Percentiles rank a stretch among this genome's conserved stretches.
phyloP scores from a whole-genome alignment of 768 basidiomycete species.

The Boletus rubescentipes region DNA sequence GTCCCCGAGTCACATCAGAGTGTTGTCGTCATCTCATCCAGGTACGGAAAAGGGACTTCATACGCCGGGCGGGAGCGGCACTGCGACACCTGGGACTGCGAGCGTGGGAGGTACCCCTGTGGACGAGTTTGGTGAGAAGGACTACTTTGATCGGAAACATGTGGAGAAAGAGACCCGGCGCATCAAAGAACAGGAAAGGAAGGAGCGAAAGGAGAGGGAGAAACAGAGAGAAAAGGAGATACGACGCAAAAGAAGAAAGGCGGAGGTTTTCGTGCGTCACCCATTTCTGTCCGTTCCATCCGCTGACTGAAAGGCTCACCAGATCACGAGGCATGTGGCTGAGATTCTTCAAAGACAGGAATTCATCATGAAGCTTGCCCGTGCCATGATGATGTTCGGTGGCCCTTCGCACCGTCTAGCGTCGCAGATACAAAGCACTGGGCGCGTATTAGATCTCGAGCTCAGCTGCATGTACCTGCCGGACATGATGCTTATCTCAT shows the following conservation, averaged over 20 bases:
- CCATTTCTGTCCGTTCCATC: background rate
- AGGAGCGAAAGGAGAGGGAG: constrained; percentile 39
- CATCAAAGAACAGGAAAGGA: constrained; percentile 23
- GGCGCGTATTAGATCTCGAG: constrained; percentile 72
- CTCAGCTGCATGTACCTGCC: constrained; percentile 74
- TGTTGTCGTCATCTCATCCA: constrained; percentile 12
- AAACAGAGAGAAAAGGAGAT: constrained; percentile 34
- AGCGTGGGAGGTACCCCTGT: constrained; percentile 21
- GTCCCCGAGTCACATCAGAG: constrained; percentile 13
- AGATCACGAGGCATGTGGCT: constrained; percentile 85
- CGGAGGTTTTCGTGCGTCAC: constrained; percentile 68
- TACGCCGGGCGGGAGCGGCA: constrained; percentile 18
- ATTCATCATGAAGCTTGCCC: constrained; percentile 80
- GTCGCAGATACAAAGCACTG: constrained; percentile 77
- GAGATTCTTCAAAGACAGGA: constrained; percentile 79
- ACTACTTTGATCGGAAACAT: constrained; percentile 33
- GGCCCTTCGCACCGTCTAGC: constrained; percentile 81
- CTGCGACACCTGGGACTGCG: constrained; percentile 13
- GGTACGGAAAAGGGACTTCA: constrained; percentile 1
- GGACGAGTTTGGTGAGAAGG: constrained; percentile 23
- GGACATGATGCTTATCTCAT: constrained; percentile 75
- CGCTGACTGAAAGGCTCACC: background rate
- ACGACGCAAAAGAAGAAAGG: constrained; percentile 62
- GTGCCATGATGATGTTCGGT: constrained; percentile 90
- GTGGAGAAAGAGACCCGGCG: constrained; percentile 26